Evolutionary conservation across 2,329 filamentous ascomycete genomes (phyloP).

Genomic region (Claviceps digitariae): DNA sequence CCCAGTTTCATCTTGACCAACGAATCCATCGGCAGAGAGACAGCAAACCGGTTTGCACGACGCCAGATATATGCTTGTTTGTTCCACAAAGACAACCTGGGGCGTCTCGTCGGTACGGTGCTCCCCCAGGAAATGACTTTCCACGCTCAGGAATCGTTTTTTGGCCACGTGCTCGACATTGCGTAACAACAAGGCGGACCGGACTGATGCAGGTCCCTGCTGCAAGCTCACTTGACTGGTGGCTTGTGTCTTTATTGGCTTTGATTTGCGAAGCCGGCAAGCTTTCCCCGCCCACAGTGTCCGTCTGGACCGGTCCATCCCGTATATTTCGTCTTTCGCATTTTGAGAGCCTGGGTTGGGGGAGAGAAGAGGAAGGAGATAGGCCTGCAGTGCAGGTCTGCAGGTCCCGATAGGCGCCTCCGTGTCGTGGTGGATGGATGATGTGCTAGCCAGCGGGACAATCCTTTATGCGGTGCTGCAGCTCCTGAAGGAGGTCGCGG

Average conservation of each 20-base stretch:
- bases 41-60: constrained; percentile 27
- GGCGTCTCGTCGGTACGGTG: constrained; percentile 36
- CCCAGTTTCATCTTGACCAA: constrained; percentile 39
- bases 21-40: constrained; percentile 25
- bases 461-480: constrained; percentile 40
- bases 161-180: constrained; percentile 43
- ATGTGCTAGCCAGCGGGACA: constrained; percentile 42
- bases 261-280: constrained; percentile 44
- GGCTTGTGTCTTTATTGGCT: constrained; percentile 32
- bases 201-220: constrained; percentile 33
- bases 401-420: constrained; percentile 23
- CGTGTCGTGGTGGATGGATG: constrained; percentile 47
- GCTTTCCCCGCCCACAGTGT: constrained; percentile 42
- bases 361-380: constrained; percentile 34
- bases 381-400: constrained; percentile 24
- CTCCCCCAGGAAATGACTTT: constrained; percentile 31
- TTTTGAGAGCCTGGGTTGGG: constrained; percentile 6
- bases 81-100: constrained; percentile 21
- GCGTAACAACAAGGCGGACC: constrained; percentile 36
- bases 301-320: constrained; percentile 31
- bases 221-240: constrained; percentile 30
- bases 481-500: constrained; percentile 31
- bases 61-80: constrained; percentile 18
- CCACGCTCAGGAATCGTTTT: constrained; percentile 38
- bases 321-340: constrained; percentile 37